These are phyloP conservation scores for Mallotus nudiflorus DNA, from an alignment of 345 rosid species.

Conservation along the genomic window DNA sequence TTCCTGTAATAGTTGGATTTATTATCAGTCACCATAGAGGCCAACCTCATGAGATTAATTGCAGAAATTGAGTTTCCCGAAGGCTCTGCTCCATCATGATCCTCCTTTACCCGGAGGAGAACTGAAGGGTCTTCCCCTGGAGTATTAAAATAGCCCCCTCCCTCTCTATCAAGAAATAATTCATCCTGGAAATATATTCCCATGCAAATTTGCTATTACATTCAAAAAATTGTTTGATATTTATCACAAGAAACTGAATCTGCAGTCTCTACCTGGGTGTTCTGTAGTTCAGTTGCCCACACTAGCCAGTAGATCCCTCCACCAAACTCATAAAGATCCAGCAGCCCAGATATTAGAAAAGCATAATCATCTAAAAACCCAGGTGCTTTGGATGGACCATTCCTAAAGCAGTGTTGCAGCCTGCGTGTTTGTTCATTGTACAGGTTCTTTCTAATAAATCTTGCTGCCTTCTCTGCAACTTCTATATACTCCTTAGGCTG, in stretches of 20 bases:
- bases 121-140: slow-evolving; percentile 87
- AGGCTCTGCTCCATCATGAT: slow-evolving; percentile 97
- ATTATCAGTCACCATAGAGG: slow-evolving; percentile 59
- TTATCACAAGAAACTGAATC: background rate
- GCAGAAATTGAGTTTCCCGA: slow-evolving; percentile 93
- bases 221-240: background rate
- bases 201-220: background rate
- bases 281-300: slow-evolving; percentile 85
- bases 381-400: slow-evolving; percentile 93
- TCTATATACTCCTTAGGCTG: slow-evolving; percentile 83
- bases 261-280: slow-evolving; percentile 56
- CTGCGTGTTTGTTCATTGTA: slow-evolving; percentile 59
- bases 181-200: slow-evolving; percentile 56
- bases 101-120: slow-evolving; percentile 93
- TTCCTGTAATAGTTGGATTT: slow-evolving; percentile 56
- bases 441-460: slow-evolving; percentile 63
- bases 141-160: slow-evolving; percentile 91
- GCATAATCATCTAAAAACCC: slow-evolving; percentile 96
- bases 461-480: slow-evolving; percentile 82
- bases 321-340: slow-evolving; percentile 83
- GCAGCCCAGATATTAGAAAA: slow-evolving; percentile 76
- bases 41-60: slow-evolving; percentile 76
- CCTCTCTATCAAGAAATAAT: slow-evolving; percentile 80
- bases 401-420: slow-evolving; percentile 76
- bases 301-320: slow-evolving; percentile 61